These are phyloP conservation scores for Lentinula edodes DNA, from an alignment of 768 basidiomycete genomes.

Conservation along the genomic window DNA sequence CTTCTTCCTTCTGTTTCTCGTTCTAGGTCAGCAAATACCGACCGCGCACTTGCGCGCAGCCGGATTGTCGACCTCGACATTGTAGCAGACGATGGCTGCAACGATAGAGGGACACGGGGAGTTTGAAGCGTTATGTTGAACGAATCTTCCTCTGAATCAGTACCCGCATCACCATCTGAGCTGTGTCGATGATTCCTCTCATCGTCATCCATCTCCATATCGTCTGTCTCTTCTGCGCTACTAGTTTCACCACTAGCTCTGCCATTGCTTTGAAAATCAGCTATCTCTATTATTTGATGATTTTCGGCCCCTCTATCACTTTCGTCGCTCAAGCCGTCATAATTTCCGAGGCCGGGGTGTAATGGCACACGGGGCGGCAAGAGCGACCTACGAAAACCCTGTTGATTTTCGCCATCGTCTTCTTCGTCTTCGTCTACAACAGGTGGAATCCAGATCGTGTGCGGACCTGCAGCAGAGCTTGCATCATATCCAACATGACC, in stretches of 20 bases:
- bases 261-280: not conserved
- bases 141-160: constrained; percentile 51
- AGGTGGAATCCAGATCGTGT: constrained; percentile 20
- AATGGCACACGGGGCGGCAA: constrained; percentile 53
- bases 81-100: not conserved
- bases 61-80: constrained; percentile 6
- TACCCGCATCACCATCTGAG: constrained; percentile 23
- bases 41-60: constrained; percentile 4
- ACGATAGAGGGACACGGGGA: constrained; percentile 32
- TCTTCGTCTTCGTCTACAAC: constrained; percentile 32
- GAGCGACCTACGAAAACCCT: constrained; percentile 73
- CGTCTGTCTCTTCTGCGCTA: constrained; percentile 5
- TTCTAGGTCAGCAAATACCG: constrained; percentile 2
- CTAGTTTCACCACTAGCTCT: not conserved
- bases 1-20: constrained; percentile 1
- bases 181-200: constrained; percentile 19
- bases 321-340: constrained; percentile 50
- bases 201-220: constrained; percentile 19
- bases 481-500: constrained; percentile 1
- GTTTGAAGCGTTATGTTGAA: constrained; percentile 67
- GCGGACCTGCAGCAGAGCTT: constrained; percentile 11
- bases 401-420: constrained; percentile 13
- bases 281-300: not conserved
- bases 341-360: constrained; percentile 52
- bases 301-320: constrained; percentile 6